Evolutionary conservation across 441 rosid genomes (phyloP), one percentile per base, ranked within the genome.

Genomic region (Biscutella laevigata): DNA sequence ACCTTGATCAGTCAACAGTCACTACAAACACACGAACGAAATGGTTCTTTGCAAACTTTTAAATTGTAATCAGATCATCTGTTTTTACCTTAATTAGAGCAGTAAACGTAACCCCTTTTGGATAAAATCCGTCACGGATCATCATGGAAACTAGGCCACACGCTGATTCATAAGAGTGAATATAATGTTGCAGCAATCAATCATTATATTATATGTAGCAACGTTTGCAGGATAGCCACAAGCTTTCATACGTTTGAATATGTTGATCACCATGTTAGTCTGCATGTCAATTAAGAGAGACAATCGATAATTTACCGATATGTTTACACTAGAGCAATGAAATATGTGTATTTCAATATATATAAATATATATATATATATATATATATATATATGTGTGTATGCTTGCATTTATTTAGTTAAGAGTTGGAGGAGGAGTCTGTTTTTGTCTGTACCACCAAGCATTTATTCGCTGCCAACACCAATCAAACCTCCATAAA

Each of bases 101-200:
- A 41, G 88, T 81, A 57, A 75, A 88, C 30, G 81, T 75, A 22
- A 52, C 24, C 11, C 56, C 49, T 26, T 37, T 29, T 14, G 83
- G 96, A 42, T 41, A 32, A 73, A 64, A 80, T 28, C 99, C 92
- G 42, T 74, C 78, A 9, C 95, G 95, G 65, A 82, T 26, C 95
- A 88, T 88, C 86, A 82, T 26, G 66, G 92, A 86, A 70, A 86
- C 61, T 22, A 92, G 22, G 7, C 82, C 77, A 65, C 45, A 47
- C 35, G 95, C 92, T 65, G 83, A 79, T 60, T 57, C 71, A 62
- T 67, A 67, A 76, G 75, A 76, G 69, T 56, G 41, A 34, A 71
- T 71, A 30, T n/a, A n/a, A 13, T 39, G 72, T 74, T 53, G 68
- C 92, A 88, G 45, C 85, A 81, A 64, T 82, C 80, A 40, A 88